phyloP scores from a whole-genome alignment of 352 stramenopile species.

The Phytophthora fragariaefolia region DNA sequence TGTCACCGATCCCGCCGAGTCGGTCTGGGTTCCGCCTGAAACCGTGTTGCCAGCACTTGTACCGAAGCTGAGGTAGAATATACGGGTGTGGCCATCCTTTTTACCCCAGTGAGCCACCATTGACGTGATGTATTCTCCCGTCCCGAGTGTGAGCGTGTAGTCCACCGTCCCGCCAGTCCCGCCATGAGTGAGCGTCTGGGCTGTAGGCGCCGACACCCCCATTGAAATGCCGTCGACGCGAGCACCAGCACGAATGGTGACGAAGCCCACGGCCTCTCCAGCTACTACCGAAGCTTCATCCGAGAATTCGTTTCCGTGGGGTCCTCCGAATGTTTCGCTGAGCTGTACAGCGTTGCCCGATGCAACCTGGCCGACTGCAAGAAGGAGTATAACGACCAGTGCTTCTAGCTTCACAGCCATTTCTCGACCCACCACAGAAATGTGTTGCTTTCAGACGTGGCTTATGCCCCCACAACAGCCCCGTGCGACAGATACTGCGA shows the following conservation, averaged over 20 bases:
- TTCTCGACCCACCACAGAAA: not conserved
- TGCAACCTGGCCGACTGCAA: not conserved
- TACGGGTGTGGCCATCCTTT: constrained; percentile 12
- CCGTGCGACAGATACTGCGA: not conserved
- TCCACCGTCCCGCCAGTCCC: constrained; percentile 5
- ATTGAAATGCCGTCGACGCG: constrained; percentile 10
- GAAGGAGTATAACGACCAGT: not conserved
- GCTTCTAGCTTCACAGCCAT: not conserved
- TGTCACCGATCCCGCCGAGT: constrained; percentile 1
- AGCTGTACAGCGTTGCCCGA: constrained; percentile 2
- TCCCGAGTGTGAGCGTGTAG: constrained; percentile 7
- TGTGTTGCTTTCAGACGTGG: not conserved
- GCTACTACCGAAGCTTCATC: constrained; percentile 13
- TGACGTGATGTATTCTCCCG: constrained; percentile 8
- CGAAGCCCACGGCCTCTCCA: constrained; percentile 6
- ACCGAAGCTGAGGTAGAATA: constrained; percentile 9
- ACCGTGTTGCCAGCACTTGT: constrained; percentile 4
- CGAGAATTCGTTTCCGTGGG: constrained; percentile 18
- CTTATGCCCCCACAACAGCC: not conserved
- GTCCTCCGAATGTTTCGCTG: constrained; percentile 5
- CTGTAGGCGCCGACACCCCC: constrained; percentile 5
- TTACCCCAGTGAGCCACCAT: constrained; percentile 12
- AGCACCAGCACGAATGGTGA: constrained; percentile 10
- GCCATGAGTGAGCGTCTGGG: constrained; percentile 6
- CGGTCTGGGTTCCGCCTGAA: constrained; percentile 9